Base-by-base conservation (phyloP, 441 rosid genomes). In the Arabidopsis hybrid region DNA sequence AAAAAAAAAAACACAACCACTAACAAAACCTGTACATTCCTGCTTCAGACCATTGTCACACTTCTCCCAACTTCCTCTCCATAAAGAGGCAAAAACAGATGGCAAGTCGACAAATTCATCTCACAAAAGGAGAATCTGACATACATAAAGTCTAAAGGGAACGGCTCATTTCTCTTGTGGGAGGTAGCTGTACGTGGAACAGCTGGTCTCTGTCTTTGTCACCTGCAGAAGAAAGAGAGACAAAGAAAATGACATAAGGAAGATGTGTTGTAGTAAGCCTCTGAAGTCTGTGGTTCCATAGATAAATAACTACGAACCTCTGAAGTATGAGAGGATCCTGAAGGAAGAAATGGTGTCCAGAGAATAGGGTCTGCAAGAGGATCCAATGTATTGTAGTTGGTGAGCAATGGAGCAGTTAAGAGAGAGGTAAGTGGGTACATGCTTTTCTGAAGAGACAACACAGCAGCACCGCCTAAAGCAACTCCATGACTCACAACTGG, bases 301-400 rank as follows among this genome's bases (percentile, higher is more conserved):
- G 35, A 72, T 36, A 5, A 64, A 50, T 60, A 51, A 71, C 53
- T 67, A 81, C 85, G 32, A 73, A 92, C 98, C 97, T 91, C 98
- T 40, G 95, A 67, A 53, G 80, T 78, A 63, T 83, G 91, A 39
- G 95, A 77, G 57, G 84, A 80, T 60, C 97, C 93, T n/a, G 90
- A 47, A 7, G 97, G 91, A 78, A 85, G 91, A 74, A 89, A 92
- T 43, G 91, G 82, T 18, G 97, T 75, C 99, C 99, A 95, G 65
- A 87, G 90, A 64, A 86, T 86, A 74, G 97, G 98, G 60, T 95
- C 97, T 34, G 80, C 89, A 47, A 87, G 78, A 7, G 91, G 88
- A 82, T 92, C 97, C 71, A 68, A 21, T 12, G 84, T 52, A 72
- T 82, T 91, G 86, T 91, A 95, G 89, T 79, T 91, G 67, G 96